Evolutionary conservation across 176 grass and related monocot species (phyloP).

Genomic region (Avena sativa): DNA sequence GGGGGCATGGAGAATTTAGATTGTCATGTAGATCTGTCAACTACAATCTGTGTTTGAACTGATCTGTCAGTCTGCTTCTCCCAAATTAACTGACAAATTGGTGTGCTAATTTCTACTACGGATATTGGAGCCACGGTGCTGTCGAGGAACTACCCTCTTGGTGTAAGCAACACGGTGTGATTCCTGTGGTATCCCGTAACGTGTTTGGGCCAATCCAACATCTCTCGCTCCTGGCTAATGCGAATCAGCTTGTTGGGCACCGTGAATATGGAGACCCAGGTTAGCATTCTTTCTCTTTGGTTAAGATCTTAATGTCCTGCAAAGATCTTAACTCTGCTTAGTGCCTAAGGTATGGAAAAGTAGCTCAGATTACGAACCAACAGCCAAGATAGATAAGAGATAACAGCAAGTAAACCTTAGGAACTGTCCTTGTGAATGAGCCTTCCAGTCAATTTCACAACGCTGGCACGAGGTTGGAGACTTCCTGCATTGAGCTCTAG

Average conservation of each 20-base stretch:
- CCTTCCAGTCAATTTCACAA: not conserved
- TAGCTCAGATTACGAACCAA: not conserved
- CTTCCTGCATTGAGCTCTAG: not conserved
- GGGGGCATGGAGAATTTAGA: not conserved
- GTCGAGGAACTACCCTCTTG: not conserved
- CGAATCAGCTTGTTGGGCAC: not conserved
- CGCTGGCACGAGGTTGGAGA: not conserved
- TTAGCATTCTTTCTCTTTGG: not conserved
- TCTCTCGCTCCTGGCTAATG: too few species aligned
- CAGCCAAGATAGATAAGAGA: not conserved
- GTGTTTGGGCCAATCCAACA: constrained; percentile 7
- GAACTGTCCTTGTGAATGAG: not conserved
- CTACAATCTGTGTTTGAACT: constrained; percentile 10
- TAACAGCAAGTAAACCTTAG: not conserved
- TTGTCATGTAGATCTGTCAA: constrained; percentile 8
- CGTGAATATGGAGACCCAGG: not conserved
- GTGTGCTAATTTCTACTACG: not conserved
- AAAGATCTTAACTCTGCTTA: not conserved
- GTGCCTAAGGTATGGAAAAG: not conserved
- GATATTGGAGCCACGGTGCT: not conserved
- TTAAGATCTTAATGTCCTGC: not conserved
- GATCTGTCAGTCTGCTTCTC: not conserved
- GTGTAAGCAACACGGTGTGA: constrained; percentile 5
- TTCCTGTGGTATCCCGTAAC: not conserved
- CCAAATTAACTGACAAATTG: not conserved